A percentile compares a stretch with the other conserved stretches of the same genome.
These are phyloP conservation scores for Botrytis hyacinthi DNA, from an alignment of 2,329 filamentous ascomycete genomes.

Conservation along the genomic window DNA sequence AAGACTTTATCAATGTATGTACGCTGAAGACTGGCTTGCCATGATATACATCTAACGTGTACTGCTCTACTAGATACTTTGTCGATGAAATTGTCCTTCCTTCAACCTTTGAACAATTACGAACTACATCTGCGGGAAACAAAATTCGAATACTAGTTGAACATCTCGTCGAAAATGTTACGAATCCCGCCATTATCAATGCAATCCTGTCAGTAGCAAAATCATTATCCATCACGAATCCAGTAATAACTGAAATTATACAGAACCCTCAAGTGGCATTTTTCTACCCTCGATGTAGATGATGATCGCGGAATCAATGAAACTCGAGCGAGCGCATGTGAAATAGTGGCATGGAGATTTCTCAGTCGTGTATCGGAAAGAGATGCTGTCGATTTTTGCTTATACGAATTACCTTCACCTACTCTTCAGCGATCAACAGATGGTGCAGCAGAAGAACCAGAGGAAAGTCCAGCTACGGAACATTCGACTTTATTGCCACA, in stretches of 20 bases:
- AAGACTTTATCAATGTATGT: conserved; percentile 63
- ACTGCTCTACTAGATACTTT: conserved; percentile 54
- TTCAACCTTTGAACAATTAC: conserved; percentile 70
- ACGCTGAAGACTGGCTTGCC: not conserved
- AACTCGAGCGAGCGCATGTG: conserved; percentile 70
- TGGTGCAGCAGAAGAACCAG: conserved; percentile 2
- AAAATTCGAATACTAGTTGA: conserved; percentile 59
- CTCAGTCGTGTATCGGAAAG: conserved; percentile 67
- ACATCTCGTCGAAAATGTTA: conserved; percentile 60
- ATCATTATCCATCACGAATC: not conserved
- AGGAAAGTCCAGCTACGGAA: conserved; percentile 29
- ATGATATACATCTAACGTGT: conserved; percentile 13
- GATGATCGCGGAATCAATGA: conserved; percentile 61
- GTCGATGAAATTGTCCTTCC: conserved; percentile 61
- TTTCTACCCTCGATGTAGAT: conserved; percentile 54
- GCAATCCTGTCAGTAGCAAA: conserved; percentile 63
- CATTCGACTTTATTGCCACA: conserved; percentile 35
- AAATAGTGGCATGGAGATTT: conserved; percentile 79
- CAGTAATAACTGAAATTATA: conserved; percentile 14
- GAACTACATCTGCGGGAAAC: conserved; percentile 62
- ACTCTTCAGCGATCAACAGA: conserved; percentile 13
- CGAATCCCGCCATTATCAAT: conserved; percentile 69
- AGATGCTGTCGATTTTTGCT: conserved; percentile 71
- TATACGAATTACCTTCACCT: conserved; percentile 63
- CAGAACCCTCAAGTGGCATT: conserved; percentile 75